Base-by-base conservation (phyloP, 2,329 filamentous ascomycete genomes). In the Thelonectria rubi region DNA sequence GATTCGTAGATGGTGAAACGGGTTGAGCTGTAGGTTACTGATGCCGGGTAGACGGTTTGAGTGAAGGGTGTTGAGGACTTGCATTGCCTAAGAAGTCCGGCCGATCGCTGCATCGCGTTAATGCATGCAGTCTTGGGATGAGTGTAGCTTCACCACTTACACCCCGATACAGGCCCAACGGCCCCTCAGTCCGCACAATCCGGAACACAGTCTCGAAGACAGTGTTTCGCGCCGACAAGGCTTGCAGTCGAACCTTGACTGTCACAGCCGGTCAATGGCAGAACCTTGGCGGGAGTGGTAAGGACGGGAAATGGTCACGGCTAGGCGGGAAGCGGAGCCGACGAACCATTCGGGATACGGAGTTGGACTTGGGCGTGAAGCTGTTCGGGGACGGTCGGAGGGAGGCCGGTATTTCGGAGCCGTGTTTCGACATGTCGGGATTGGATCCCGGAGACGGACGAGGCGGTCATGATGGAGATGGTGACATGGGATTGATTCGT, bases 281-380 rank as follows among this genome's bases (percentile, higher is more conserved):
- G 24, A 30, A 15, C 14, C 5, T 11, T 3, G 9, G 17, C 14
- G 20, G n/a, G 32, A 46, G 51, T 63, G 60, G 17, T 63, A 57
- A 3, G 63, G 63, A 39, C 63, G 63, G 5, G 63, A 65, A 24
- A 54, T 52, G 24, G 60, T 49, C 10, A 65, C 63, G 18, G 63
- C 63, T 14, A 65, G 53, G 20, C 63, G 64, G 32, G 63, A 64
- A 26, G 63, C 56, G 20, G 60, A 61, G 3, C 57, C 63, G 1
- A 56, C 60, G 21, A 65, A 58, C 63, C 63, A 65, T 24, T 64
- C 64, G 3, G 63, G 63, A 48, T 61, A 65, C 21, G 61, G 45
- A 5, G 53, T 46, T 18, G 39, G 9, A 20, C 49, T 51, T n/a
- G n/a, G n/a, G 17, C 8, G 14, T 12, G 43, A 5, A 20, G 32